Conservation (phyloP, 352 stramenopile species). For the Phytophthora aleatoria region DNA sequence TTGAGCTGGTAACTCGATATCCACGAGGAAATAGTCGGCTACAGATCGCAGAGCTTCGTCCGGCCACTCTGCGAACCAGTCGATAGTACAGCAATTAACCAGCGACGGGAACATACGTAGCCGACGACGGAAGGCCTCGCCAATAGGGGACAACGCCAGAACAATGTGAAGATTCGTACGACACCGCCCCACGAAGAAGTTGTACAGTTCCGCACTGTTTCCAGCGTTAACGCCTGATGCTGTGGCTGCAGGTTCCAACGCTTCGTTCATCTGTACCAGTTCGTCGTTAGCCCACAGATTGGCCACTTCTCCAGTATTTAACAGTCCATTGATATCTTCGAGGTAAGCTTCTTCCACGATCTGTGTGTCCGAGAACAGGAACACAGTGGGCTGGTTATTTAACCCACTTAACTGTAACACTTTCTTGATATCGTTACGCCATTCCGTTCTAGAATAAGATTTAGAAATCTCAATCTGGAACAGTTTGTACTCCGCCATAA, state of each 20-base stretch:
- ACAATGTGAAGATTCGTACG: constrained; percentile 95
- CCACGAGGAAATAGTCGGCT: constrained; percentile 91
- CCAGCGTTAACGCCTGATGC: constrained; percentile 71
- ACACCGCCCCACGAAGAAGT: constrained; percentile 91
- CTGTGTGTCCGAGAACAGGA: constrained; percentile 94
- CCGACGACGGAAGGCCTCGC: constrained; percentile 92
- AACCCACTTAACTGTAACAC: constrained; percentile 80
- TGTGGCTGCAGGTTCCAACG: constrained; percentile 63
- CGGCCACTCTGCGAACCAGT: constrained; percentile 97
- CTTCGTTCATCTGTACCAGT: constrained; percentile 82
- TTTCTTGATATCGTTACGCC: constrained; percentile 93
- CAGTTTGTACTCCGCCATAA: constrained; percentile 94
- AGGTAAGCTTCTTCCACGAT: constrained; percentile 93
- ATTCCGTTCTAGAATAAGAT: constrained; percentile 92
- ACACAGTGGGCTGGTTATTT: constrained; percentile 89
- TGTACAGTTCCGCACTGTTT: constrained; percentile 82
- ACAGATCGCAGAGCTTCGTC: constrained; percentile 93
- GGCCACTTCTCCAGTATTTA: constrained; percentile 94
- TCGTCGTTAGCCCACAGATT: constrained; percentile 93
- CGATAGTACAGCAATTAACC: constrained; percentile 97
- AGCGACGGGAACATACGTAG: constrained; percentile 96
- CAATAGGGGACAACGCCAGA: constrained; percentile 93
- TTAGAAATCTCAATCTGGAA: constrained; percentile 97
- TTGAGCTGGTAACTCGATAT: constrained; percentile 79
- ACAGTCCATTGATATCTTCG: constrained; percentile 93